Evolutionary conservation across 2,329 filamentous ascomycete genomes (phyloP).

Genomic region (Blastomyces parvus): DNA sequence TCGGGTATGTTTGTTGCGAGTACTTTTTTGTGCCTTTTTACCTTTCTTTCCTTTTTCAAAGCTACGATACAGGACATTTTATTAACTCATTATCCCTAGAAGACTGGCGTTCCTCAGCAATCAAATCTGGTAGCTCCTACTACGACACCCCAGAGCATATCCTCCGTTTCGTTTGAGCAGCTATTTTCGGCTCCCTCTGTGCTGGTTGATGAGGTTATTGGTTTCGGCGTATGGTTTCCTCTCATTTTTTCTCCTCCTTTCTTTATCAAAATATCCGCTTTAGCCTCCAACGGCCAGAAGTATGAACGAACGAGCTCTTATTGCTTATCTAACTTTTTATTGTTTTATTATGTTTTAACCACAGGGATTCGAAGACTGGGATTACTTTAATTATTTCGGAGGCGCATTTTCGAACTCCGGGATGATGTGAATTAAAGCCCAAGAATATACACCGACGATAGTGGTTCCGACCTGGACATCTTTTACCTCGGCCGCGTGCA

Average conservation of each 20-base stretch:
- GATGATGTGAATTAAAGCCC: constrained; percentile 2
- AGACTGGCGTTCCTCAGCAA: not conserved
- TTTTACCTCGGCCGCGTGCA: not conserved
- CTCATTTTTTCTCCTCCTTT: not conserved
- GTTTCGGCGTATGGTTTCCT: constrained; percentile 9
- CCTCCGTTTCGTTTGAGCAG: not conserved
- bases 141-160: not conserved
- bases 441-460: not conserved
- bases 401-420: constrained; percentile 4
- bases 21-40: not conserved
- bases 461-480: not conserved
- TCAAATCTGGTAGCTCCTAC: not conserved
- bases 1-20: constrained; percentile 6
- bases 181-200: not conserved
- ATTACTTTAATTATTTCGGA: constrained; percentile 14
- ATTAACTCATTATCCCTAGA: not conserved
- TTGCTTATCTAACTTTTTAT: not conserved
- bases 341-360: not conserved
- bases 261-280: not conserved
- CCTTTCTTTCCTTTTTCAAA: not conserved
- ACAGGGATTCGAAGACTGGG: constrained; percentile 14
- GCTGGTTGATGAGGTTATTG: constrained; percentile 3
- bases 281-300: not conserved
- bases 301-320: not conserved
- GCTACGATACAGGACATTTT: not conserved